Percentiles rank a stretch among this genome's conserved stretches.
These are phyloP conservation scores for Xylaria sp. DNA, from an alignment of 495 filamentous ascomycete species.

Conservation along the genomic window DNA sequence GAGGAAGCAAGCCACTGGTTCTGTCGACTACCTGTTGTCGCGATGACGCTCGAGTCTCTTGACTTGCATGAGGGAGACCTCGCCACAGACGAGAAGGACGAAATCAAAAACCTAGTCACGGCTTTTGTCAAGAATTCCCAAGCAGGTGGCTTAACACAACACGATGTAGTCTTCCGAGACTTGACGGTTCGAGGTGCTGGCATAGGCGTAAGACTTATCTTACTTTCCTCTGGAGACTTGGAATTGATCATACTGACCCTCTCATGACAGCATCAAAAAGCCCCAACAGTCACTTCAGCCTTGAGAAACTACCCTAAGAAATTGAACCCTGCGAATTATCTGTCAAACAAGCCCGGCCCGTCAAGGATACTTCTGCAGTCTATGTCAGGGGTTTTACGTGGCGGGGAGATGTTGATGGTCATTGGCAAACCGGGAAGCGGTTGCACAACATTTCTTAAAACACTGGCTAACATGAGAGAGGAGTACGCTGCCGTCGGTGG, in stretches of 20 bases:
- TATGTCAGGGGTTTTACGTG: neutral
- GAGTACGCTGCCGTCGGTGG: constrained; percentile 55
- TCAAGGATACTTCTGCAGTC: constrained; percentile 1
- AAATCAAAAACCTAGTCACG: neutral
- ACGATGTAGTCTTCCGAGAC: neutral
- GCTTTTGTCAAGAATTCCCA: neutral
- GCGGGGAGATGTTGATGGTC: constrained; percentile 81
- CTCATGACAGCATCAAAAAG: neutral
- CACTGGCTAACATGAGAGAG: constrained; percentile 72
- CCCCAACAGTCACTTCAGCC: constrained; percentile 1
- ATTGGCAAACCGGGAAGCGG: constrained; percentile 77
- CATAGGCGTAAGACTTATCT: neutral
- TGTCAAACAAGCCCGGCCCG: neutral
- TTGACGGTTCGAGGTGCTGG: constrained; percentile 4
- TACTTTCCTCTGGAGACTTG: neutral
- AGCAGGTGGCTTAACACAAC: neutral
- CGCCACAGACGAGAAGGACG: neutral
- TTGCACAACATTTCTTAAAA: constrained; percentile 83
- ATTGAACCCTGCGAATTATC: neutral
- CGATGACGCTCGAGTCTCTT: neutral
- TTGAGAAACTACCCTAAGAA: neutral
- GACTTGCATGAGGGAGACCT: constrained; percentile 4
- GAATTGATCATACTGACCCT: constrained; percentile 1
- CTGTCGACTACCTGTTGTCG: neutral
- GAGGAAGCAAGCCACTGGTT: neutral